Evolutionary conservation across 106 monocot genomes (phyloP), one percentile per base, ranked within the genome.

Genomic region (Vanilla planifolia): DNA sequence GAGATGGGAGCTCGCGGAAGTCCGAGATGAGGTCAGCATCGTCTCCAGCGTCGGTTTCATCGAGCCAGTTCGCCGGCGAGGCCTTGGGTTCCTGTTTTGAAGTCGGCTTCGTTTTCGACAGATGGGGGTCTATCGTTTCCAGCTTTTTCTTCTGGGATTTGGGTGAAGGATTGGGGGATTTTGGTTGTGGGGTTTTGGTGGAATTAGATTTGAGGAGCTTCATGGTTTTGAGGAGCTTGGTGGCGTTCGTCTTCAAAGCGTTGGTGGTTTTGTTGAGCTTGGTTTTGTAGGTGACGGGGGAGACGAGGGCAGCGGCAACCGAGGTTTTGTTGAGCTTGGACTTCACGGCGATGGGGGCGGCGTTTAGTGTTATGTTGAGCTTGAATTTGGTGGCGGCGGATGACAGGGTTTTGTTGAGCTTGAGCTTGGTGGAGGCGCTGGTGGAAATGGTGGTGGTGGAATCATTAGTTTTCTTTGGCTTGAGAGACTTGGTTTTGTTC

Each of bases 1-100:
- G 72, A 9, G 77, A 63, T 2, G 93, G 93, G 25, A 94, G 80
- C 44, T 73, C 83, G 20, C 85, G 82, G 77, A 88, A 89, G 53
- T 95, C 94, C 26, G 82, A 27, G 55, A 95, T 73, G 29, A 89
- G 70, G 42, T 86, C 88, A 21, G 57, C 71, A 8, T 59, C 73
- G 34, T 58, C 47, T 37, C 28, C 10, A 9, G 46, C n/a, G n/a
- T n/a, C 29, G 30, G 29, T 53, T 0, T 48, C 48, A 0, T 48
- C 48, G 9, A 48, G 6, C 48, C 48, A 48, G 48, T 48, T 48
- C 25, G 21, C 48, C 10, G 3, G 32, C 15, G 53, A 15, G 13
- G 53, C 2, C 30, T 53, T 53, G 15, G 53, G 15, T 30, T 37
- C 5, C 5, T 37, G 37, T 37, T 37, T 37, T 37, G 10, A 37